Evolutionary conservation across 208 protist genomes (phyloP).

Genomic region (Leishmania aethiopica): DNA sequence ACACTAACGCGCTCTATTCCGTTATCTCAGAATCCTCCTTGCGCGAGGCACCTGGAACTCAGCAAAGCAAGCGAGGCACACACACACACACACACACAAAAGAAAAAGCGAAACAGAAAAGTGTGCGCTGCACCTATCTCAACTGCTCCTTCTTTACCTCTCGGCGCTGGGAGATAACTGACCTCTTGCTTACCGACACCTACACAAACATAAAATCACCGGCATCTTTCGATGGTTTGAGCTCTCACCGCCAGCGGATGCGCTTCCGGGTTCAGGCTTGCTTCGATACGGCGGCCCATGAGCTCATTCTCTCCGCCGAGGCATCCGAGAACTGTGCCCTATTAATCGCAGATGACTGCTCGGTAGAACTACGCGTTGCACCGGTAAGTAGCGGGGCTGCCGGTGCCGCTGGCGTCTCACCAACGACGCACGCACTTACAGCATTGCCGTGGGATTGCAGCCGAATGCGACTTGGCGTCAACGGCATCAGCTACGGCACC

Average conservation of each 20-base stretch:
- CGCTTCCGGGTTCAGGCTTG: slow-evolving; percentile 25
- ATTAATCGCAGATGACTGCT: slow-evolving; percentile 16
- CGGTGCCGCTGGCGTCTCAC: neutral
- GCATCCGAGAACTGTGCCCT: slow-evolving; percentile 7
- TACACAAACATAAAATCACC: too few relatives aligned
- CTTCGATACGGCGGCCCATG: slow-evolving; percentile 19
- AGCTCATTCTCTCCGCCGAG: slow-evolving; percentile 15
- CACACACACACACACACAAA: neutral
- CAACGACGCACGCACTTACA: neutral
- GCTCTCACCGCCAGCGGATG: slow-evolving; percentile 1
- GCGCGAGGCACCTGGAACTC: neutral
- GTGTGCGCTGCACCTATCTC: neutral
- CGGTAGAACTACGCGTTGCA: slow-evolving; percentile 7
- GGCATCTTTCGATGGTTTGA: neutral
- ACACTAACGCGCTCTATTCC: neutral
- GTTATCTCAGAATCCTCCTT: neutral
- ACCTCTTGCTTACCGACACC: neutral
- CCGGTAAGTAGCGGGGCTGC: neutral
- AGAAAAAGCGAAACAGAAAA: neutral
- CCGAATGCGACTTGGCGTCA: slow-evolving; percentile 22
- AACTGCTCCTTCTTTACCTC: neutral
- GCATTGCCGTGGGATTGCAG: slow-evolving; percentile 32
- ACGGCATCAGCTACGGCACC: slow-evolving; percentile 29
- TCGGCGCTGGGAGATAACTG: neutral
- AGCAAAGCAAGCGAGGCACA: neutral